phyloP scores from a whole-genome alignment of 495 filamentous ascomycete genomes.

The Hypoxylon trugodes region DNA sequence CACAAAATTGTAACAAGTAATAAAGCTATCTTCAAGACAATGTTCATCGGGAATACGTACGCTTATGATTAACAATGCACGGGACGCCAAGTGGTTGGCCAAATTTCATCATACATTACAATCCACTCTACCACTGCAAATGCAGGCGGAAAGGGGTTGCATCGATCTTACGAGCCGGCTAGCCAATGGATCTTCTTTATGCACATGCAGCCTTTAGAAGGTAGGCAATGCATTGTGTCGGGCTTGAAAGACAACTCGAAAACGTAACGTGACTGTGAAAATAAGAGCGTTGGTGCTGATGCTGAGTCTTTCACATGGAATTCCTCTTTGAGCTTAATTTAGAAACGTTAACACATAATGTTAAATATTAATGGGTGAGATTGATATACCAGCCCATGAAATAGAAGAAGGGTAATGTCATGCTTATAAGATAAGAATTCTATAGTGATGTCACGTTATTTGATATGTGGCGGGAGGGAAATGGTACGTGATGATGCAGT shows the following conservation, averaged over 20 bases:
- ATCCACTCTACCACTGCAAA: constrained; percentile 1
- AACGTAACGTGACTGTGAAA: constrained; percentile 17
- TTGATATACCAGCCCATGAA: constrained; percentile 1
- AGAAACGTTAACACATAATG: constrained; percentile 11
- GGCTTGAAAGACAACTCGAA: constrained; percentile 1
- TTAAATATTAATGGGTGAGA: neutral
- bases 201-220: constrained; percentile 8
- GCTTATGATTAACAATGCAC: constrained; percentile 3
- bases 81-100: constrained; percentile 4
- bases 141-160: constrained; percentile 26
- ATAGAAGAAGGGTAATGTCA: constrained; percentile 10
- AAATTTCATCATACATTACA: constrained; percentile 13
- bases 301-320: constrained; percentile 15
- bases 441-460: constrained; percentile 22
- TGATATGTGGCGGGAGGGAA: constrained; percentile 5
- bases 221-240: constrained; percentile 1
- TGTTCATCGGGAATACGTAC: neutral
- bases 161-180: constrained; percentile 9
- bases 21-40: neutral
- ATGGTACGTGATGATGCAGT: constrained; percentile 10
- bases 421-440: constrained; percentile 6
- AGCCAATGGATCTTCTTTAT: constrained; percentile 6
- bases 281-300: neutral
- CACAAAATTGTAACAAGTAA: too few species aligned
- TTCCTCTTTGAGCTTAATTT: constrained; percentile 27